Conservation (phyloP, 2,329 filamentous ascomycete genomes). For the Pseudogymnoascus sp. region DNA sequence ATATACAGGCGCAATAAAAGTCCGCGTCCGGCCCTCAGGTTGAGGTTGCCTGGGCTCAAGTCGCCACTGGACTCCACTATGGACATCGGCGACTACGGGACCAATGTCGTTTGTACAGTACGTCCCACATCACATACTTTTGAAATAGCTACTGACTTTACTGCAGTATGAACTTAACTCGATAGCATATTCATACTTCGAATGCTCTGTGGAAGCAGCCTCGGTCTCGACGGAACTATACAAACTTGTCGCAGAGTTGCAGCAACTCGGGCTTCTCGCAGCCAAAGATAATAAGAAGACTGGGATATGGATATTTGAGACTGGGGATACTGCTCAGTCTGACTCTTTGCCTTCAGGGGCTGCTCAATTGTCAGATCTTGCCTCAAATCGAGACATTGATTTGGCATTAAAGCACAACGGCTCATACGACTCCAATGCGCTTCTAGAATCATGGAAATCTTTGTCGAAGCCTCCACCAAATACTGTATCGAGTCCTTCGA, state of each 20-base stretch:
- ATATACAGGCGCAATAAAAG: background rate
- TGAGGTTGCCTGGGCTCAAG: background rate
- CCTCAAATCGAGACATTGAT: background rate
- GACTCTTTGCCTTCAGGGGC: background rate
- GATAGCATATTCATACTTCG: conserved; percentile 28
- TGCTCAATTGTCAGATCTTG: background rate
- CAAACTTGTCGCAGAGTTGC: conserved; percentile 24
- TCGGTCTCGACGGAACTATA: conserved; percentile 15
- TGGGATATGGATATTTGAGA: conserved; percentile 10
- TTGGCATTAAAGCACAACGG: background rate
- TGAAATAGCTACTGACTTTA: background rate
- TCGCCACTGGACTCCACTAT: conserved; percentile 19
- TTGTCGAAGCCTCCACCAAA: background rate
- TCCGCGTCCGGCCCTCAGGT: background rate
- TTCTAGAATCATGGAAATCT: conserved; percentile 13
- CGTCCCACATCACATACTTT: conserved; percentile 11
- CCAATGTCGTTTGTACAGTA: conserved; percentile 29
- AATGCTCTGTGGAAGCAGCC: conserved; percentile 13
- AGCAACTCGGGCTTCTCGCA: conserved; percentile 4
- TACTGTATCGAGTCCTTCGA: background rate
- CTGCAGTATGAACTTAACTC: conserved; percentile 25
- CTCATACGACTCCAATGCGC: conserved; percentile 11
- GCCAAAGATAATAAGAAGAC: background rate
- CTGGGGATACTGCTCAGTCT: background rate
- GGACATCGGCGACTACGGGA: conserved; percentile 28